phyloP scores from a whole-genome alignment of 1,284 basidiomycete species.

The Sporisorium iseilematis-ciliati region DNA sequence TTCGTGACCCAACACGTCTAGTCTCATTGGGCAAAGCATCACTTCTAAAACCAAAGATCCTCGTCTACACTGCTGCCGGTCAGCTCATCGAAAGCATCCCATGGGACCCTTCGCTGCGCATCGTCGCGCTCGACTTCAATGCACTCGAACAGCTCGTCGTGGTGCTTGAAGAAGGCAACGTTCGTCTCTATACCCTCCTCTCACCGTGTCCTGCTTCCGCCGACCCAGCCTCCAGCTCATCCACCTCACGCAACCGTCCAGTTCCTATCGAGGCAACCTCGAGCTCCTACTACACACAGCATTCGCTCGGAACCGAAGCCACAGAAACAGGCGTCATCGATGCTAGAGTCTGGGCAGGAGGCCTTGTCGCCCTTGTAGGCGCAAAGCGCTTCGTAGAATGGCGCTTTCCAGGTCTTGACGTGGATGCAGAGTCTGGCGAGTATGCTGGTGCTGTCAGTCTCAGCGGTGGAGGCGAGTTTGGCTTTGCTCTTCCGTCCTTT shows the following conservation, averaged over 20 bases:
- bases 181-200: constrained; percentile 85
- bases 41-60: constrained; percentile 77
- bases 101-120: constrained; percentile 82
- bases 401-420: constrained; percentile 79
- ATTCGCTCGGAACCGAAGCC: constrained; percentile 85
- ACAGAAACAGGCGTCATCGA: constrained; percentile 84
- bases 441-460: constrained; percentile 30
- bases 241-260: constrained; percentile 28
- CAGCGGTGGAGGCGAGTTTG: constrained; percentile 37
- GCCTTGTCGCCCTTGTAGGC: constrained; percentile 86
- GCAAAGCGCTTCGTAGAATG: constrained; percentile 82
- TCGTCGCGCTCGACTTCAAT: constrained; percentile 86
- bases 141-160: constrained; percentile 82
- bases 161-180: constrained; percentile 90
- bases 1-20: constrained; percentile 85
- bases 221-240: constrained; percentile 13
- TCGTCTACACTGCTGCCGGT: constrained; percentile 73
- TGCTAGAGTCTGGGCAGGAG: constrained; percentile 85
- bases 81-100: constrained; percentile 70
- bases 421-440: constrained; percentile 37
- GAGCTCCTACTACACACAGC: constrained; percentile 83
- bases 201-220: constrained; percentile 47
- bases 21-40: constrained; percentile 79
- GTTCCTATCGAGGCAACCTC: constrained; percentile 51
- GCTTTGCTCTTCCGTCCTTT: constrained; percentile 36